A percentile compares a stretch with the other conserved stretches of the same genome.
phyloP scores from a whole-genome alignment of 1,284 basidiomycete species.

The Stereum hirsutum region DNA sequence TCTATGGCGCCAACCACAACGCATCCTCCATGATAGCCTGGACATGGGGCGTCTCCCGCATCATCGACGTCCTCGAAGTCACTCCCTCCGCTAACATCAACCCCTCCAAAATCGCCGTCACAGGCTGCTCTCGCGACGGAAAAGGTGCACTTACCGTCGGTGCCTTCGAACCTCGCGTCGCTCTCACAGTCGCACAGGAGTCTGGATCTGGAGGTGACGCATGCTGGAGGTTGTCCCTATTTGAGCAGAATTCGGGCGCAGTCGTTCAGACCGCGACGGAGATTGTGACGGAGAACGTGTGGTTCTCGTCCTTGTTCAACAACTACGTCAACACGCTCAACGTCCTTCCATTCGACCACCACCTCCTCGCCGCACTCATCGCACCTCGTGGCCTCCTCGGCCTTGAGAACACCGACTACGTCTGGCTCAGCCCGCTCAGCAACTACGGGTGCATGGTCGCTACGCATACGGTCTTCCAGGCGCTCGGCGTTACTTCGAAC shows the following conservation, averaged over 20 bases:
- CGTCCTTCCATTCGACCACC: slow-evolving; percentile 42
- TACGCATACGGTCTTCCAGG: no score
- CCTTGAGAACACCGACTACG: slow-evolving; percentile 41
- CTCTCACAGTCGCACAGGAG: slow-evolving; percentile 47
- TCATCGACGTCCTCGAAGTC: slow-evolving; percentile 43
- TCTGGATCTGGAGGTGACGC: slow-evolving; percentile 45
- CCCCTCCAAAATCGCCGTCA: slow-evolving; percentile 35
- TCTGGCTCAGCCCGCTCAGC: slow-evolving; percentile 39
- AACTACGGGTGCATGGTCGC: slow-evolving; percentile 39
- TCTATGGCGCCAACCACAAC: slow-evolving; percentile 34
- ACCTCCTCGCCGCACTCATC: slow-evolving; percentile 38
- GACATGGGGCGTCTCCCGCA: slow-evolving; percentile 45
- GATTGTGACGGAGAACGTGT: slow-evolving; percentile 45
- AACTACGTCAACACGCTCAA: slow-evolving; percentile 31
- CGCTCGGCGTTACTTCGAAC: slow-evolving; percentile 30
- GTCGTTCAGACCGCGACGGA: slow-evolving; percentile 38
- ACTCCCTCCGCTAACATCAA: slow-evolving; percentile 36
- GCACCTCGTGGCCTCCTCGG: slow-evolving; percentile 41
- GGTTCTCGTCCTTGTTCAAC: slow-evolving; percentile 40
- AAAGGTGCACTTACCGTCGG: slow-evolving; percentile 48
- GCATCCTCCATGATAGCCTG: slow-evolving; percentile 46
- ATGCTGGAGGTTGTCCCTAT: slow-evolving; percentile 46
- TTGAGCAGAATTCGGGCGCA: slow-evolving; percentile 25
- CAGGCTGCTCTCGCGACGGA: slow-evolving; percentile 47
- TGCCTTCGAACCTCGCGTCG: slow-evolving; percentile 42